Evolutionary conservation across 2,329 filamentous ascomycete species (phyloP), one percentile per base, ranked within the genome.

Genomic region (Alternaria ventricosa): DNA sequence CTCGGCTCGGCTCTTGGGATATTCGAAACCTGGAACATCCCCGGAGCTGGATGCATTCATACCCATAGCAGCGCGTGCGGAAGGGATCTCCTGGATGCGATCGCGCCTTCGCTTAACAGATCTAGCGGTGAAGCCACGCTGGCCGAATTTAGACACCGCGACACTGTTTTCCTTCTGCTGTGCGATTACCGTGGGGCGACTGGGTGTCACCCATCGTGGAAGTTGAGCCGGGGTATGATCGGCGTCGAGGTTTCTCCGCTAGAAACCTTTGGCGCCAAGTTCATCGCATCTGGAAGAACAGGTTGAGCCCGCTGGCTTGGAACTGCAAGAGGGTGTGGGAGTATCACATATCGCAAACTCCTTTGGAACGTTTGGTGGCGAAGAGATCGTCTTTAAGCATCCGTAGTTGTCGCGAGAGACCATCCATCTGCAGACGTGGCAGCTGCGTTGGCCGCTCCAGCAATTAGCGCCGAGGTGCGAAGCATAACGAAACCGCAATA

Each of bases 311-410:
- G 36, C 47, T 22, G 20, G 28, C 28, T 41, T 55, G 25, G 51
- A 23, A 46, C 30, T 50, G 49, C 49, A 60, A 55, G 51, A 57
- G 50, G 30, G 30, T 41, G 36, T 27, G 55, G 28, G 60, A 49
- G 15, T 57, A 44, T 44, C 36, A 57, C 45, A 49, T 54, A 30
- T 65, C 43, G 43, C 60, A 62, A 47, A 41, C 25, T 15, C 28
- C 44, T 45, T 30, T 30, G 41, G 53, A 57, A 20, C 22, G 46
- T 50, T 51, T 64, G 61, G 72, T 74, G 72, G 72, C 72, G 57
- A 74, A 70, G 64, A 67, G 71, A 73, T 74, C 72, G 69, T 65
- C 68, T 74, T 71, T 61, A 64, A 64, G 49, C 61, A 53, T 53
- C 57, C 22, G 49, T 53, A 54, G 51, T 64, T 18, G 51, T 66